These are phyloP conservation scores for Suhomyces sp. DNA, from an alignment of 805 yeast genomes.

Conservation along the genomic window DNA sequence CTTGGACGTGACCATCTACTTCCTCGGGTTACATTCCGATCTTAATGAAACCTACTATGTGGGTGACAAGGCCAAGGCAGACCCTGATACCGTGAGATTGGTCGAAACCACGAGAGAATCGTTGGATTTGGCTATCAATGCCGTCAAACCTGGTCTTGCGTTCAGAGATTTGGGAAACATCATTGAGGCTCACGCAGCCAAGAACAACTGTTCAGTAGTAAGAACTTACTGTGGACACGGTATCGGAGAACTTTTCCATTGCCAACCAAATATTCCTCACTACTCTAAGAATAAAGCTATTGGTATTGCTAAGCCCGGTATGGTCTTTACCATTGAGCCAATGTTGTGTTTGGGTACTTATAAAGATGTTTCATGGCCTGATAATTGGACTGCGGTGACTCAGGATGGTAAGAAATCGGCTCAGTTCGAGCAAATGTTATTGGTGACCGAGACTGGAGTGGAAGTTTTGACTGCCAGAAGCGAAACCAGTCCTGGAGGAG, in stretches of 20 bases:
- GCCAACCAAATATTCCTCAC: conserved; percentile 91
- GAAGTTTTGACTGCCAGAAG: conserved; percentile 86
- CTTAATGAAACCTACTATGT: conserved; percentile 96
- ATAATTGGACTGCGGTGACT: conserved; percentile 93
- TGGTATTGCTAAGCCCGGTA: conserved; percentile 93
- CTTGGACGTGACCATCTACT: conserved; percentile 81
- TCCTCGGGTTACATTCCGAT: conserved; percentile 90
- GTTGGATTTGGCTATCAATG: conserved; percentile 75
- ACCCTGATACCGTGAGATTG: conserved; percentile 79
- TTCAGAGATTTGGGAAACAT: conserved; percentile 84
- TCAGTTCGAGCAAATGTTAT: conserved; percentile 90
- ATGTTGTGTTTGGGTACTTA: conserved; percentile 87
- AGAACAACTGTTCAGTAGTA: conserved; percentile 80
- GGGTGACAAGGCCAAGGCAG: conserved; percentile 80
- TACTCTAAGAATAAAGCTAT: conserved; percentile 90
- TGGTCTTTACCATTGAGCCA: conserved; percentile 96
- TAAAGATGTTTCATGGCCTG: conserved; percentile 91
- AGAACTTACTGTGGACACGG: conserved; percentile 95
- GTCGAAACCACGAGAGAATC: conserved; percentile 89
- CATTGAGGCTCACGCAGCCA: conserved; percentile 82
- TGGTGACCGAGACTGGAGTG: conserved; percentile 90
- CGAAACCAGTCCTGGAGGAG: conserved; percentile 86
- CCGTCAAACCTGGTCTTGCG: conserved; percentile 88
- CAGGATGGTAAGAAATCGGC: conserved; percentile 89
- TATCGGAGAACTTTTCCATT: conserved; percentile 80